Conservation (phyloP, 1,284 basidiomycete genomes). For the Ganoderma lingzhi region DNA sequence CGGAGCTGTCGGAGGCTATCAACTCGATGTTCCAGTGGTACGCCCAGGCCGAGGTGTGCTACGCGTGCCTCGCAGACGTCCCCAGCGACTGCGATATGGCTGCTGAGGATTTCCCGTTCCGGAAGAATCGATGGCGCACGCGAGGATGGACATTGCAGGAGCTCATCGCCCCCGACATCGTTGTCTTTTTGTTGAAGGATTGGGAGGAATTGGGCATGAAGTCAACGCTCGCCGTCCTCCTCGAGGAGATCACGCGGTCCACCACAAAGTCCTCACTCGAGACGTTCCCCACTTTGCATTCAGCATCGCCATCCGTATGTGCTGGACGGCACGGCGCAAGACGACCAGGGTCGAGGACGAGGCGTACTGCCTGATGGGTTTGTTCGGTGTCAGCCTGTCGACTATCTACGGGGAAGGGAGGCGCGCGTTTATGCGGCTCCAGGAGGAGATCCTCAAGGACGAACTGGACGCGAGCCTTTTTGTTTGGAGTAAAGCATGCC, state of each 20-base stretch:
- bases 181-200: neutral
- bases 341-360: conserved; percentile 10
- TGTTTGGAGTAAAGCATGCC: conserved; percentile 4
- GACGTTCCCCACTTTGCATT: neutral
- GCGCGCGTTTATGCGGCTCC: conserved; percentile 7
- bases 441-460: conserved; percentile 8
- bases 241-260: conserved; percentile 6
- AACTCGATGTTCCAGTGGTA: conserved; percentile 1
- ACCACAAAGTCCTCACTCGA: neutral
- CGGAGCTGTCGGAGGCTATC: neutral
- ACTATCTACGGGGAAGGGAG: conserved; percentile 10
- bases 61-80: neutral
- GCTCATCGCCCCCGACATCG: neutral
- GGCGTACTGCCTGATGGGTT: conserved; percentile 11
- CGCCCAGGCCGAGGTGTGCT: neutral
- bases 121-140: neutral
- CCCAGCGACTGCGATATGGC: neutral
- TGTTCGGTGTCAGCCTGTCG: conserved; percentile 8
- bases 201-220: conserved; percentile 11
- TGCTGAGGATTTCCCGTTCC: neutral
- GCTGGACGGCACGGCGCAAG: conserved; percentile 5
- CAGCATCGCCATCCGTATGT: conserved; percentile 8
- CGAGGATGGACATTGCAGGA: neutral
- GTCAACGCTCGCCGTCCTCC: neutral
- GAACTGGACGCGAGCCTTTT: conserved; percentile 14